A percentile compares a stretch with the other conserved stretches of the same genome.
Evolutionary conservation across 1,284 basidiomycete species (phyloP).

Genomic region (Somion occarium): DNA sequence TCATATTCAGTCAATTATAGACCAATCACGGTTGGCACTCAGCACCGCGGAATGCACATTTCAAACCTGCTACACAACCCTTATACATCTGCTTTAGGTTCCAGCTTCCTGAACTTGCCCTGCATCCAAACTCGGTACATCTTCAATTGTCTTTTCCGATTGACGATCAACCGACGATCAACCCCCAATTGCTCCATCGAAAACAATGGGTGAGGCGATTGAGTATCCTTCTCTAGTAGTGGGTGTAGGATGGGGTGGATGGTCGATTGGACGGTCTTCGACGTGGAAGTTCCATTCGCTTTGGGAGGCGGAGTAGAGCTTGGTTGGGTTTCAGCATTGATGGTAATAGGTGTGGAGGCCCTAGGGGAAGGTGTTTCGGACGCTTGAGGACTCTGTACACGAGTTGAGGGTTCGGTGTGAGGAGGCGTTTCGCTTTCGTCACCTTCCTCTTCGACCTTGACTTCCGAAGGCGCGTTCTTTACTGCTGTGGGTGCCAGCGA

Average conservation of each 20-base stretch:
- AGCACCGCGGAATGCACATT: neutral
- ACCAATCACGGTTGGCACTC: too few relatives aligned
- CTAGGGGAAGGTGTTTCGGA: slow-evolving; percentile 1
- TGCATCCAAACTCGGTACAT: slow-evolving; percentile 98
- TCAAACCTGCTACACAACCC: neutral
- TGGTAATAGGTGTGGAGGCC: neutral
- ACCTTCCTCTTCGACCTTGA: slow-evolving; percentile 33
- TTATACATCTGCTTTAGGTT: neutral
- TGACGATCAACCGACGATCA: slow-evolving; percentile 87
- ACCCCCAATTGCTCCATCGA: slow-evolving; percentile 74
- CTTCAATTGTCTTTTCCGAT: slow-evolving; percentile 87
- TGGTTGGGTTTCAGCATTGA: neutral
- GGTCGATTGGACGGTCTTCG: neutral
- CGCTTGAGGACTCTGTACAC: slow-evolving; percentile 2
- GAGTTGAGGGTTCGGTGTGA: slow-evolving; percentile 2
- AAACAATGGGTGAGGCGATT: slow-evolving; percentile 52
- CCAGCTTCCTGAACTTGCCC: slow-evolving; percentile 68
- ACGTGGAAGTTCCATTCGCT: neutral
- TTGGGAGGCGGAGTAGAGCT: neutral
- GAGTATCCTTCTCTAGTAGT: neutral
- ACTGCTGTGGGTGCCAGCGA: slow-evolving; percentile 32
- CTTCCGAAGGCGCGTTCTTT: slow-evolving; percentile 26
- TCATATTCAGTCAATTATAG: too few relatives aligned
- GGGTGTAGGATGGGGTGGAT: slow-evolving; percentile 18
- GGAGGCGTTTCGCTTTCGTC: slow-evolving; percentile 25